Percentiles rank a stretch among this genome's conserved stretches.
Conservation (phyloP, 441 rosid species). For the Arabidopsis lyrata region DNA sequence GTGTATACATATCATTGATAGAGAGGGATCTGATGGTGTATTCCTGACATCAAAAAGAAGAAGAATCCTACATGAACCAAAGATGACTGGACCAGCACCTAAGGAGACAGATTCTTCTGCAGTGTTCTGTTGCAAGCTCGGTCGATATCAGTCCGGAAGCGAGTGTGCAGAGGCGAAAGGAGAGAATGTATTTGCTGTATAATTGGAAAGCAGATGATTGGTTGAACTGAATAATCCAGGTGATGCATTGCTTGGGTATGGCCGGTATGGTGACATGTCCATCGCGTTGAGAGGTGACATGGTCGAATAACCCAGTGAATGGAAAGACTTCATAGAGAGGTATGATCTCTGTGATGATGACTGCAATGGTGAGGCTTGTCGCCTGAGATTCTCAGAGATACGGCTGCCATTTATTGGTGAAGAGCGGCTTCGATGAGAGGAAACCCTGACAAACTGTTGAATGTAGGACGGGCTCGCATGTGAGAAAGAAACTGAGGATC, state of each 20-base stretch:
- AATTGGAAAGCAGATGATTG: constrained; percentile 57
- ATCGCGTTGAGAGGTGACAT: constrained; percentile 64
- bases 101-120: constrained; percentile 4
- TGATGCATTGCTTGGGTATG: constrained; percentile 63
- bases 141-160: constrained; percentile 61
- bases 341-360: constrained; percentile 67
- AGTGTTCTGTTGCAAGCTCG: constrained; percentile 41
- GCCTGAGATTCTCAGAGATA: constrained; percentile 60
- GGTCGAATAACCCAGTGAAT: constrained; percentile 74
- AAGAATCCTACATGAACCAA: not conserved
- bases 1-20: constrained; percentile 11
- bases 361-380: constrained; percentile 36
- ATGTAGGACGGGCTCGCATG: constrained; percentile 54
- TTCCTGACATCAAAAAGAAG: not conserved
- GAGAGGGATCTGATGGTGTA: not conserved
- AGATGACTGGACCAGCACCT: not conserved
- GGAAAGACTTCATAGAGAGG: constrained; percentile 55
- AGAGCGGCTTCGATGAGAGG: constrained; percentile 51
- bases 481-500: constrained; percentile 56
- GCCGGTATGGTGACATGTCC: constrained; percentile 53
- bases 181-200: constrained; percentile 65
- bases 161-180: constrained; percentile 77
- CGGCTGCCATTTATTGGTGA: constrained; percentile 53
- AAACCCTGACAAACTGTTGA: constrained; percentile 53
- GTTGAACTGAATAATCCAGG: constrained; percentile 47